Evolutionary conservation across 768 basidiomycete species (phyloP).

Genomic region (Udeniomyces megalosporus): DNA sequence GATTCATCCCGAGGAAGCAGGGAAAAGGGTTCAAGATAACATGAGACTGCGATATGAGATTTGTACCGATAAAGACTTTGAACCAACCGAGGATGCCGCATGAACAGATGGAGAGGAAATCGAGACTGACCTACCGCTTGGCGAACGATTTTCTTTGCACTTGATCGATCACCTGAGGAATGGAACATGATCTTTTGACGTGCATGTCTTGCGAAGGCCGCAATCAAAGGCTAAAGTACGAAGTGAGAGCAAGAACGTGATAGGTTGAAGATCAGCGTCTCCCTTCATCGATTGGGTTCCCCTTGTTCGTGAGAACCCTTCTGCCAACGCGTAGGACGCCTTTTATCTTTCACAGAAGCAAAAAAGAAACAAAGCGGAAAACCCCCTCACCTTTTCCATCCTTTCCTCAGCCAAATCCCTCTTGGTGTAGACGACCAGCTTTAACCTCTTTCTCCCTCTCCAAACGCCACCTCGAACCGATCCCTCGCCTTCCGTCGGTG

Average conservation of each 20-base stretch:
- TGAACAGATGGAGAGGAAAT: neutral
- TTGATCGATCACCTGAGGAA: slow-evolving; percentile 27
- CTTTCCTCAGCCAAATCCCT: slow-evolving; percentile 75
- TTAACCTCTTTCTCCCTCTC: slow-evolving; percentile 43
- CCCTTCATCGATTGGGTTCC: too few species aligned
- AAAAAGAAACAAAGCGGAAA: neutral
- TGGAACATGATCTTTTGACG: slow-evolving; percentile 32
- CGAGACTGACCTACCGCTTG: slow-evolving; percentile 29
- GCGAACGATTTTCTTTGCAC: slow-evolving; percentile 27
- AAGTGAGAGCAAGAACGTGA: too few species aligned
- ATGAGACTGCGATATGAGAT: too few species aligned
- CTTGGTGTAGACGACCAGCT: slow-evolving; percentile 83
- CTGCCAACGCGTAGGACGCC: too few species aligned
- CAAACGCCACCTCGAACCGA: slow-evolving; percentile 18
- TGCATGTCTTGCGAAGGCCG: slow-evolving; percentile 28
- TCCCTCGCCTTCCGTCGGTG: too few species aligned
- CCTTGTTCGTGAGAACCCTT: too few species aligned
- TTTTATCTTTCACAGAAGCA: too few species aligned
- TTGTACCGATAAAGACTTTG: too few species aligned
- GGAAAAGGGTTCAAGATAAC: too few species aligned
- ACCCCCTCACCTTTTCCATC: slow-evolving; percentile 60
- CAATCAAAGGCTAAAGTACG: slow-evolving; percentile 32
- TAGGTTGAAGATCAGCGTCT: neutral
- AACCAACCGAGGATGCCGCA: too few species aligned
- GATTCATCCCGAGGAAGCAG: too few species aligned